Base-by-base conservation (phyloP, 495 filamentous ascomycete genomes). In the Daldinia bambusicola region DNA sequence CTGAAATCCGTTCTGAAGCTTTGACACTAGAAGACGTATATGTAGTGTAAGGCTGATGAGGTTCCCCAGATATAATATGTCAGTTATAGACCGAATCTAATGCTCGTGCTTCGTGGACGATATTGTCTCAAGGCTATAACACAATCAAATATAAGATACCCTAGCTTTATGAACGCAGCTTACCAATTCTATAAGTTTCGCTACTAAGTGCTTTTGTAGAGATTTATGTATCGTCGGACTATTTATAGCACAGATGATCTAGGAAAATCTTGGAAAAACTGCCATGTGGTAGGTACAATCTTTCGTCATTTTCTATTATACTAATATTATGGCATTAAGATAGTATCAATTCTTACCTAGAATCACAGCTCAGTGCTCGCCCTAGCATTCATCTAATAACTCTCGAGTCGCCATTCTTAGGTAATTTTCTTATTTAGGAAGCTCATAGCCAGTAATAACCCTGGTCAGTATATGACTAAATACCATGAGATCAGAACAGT, bases 21-120 rank as follows among this genome's bases (percentile, higher is more conserved):
- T 48, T 48, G 43, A 36, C 34, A 36, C 34, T 36, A 36, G 34
- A 36, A 22, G 22, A 48, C 22, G 43, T 18, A 48, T 10, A 48
- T 48, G 43, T 26, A 26, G 26, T 26, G 26, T 48, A 48, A 8
- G 43, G 43, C 18, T 48, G 43, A 48, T 48, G 18, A 16, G 18
- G 43, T 48, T 48, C 43, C 43, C 43, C 43, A 48, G 43, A 22
- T 48, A 48, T 48, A 48, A 9, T 48, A 48, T 20, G 16, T 48
- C 43, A 20, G 20, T 48, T 48, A 48, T 48, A 22, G 18, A 16
- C 20, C 9, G 1, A 48, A 18, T 22, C 18, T 20, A 16, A 18
- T 48, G 9, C 43, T 22, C 20, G 43, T 48, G 18, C 3, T 48
- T 48, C 43, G 20, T 48, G 26, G 26, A 26, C 26, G 26, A 22